phyloP scores from a whole-genome alignment of 1,284 basidiomycete species.

The Phellinidium pouzarii region DNA sequence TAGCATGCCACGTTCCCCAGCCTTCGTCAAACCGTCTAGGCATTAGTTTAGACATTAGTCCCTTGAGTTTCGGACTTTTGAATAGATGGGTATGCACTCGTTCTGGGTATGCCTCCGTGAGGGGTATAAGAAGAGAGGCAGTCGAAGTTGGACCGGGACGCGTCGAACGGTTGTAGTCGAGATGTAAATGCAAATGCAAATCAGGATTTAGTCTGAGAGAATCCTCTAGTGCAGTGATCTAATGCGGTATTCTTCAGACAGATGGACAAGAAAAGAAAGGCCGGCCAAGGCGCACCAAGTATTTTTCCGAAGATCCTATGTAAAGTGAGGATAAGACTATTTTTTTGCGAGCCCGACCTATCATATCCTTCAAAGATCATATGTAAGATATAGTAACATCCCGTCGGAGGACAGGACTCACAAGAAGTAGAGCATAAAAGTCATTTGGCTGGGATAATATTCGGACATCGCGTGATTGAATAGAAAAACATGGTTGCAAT shows the following conservation, averaged over 20 bases:
- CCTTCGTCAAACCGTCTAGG: slow-evolving; percentile 96
- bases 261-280: background rate
- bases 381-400: background rate
- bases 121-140: slow-evolving; percentile 65
- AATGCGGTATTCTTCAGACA: background rate
- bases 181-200: slow-evolving; percentile 68
- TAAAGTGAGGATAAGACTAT: slow-evolving; percentile 87
- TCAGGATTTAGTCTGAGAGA: slow-evolving; percentile 54
- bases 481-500: slow-evolving; percentile 20
- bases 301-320: slow-evolving; percentile 63
- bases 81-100: slow-evolving; percentile 78
- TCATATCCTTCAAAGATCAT: slow-evolving; percentile 50
- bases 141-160: slow-evolving; percentile 75
- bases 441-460: slow-evolving; percentile 16
- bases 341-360: slow-evolving; percentile 62
- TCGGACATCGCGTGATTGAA: slow-evolving; percentile 16
- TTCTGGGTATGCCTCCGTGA: slow-evolving; percentile 66
- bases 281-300: slow-evolving; percentile 46
- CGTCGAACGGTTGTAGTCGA: slow-evolving; percentile 91
- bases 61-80: slow-evolving; percentile 79
- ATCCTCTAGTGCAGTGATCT: slow-evolving; percentile 64
- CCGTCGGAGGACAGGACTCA: slow-evolving; percentile 6
- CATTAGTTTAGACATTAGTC: slow-evolving; percentile 68
- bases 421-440: slow-evolving; percentile 17
- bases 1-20: slow-evolving; percentile 98